Percentiles rank a stretch among this genome's conserved stretches.
These are phyloP conservation scores for Penicillium sp. DNA, from an alignment of 2,329 filamentous ascomycete genomes.

Conservation along the genomic window DNA sequence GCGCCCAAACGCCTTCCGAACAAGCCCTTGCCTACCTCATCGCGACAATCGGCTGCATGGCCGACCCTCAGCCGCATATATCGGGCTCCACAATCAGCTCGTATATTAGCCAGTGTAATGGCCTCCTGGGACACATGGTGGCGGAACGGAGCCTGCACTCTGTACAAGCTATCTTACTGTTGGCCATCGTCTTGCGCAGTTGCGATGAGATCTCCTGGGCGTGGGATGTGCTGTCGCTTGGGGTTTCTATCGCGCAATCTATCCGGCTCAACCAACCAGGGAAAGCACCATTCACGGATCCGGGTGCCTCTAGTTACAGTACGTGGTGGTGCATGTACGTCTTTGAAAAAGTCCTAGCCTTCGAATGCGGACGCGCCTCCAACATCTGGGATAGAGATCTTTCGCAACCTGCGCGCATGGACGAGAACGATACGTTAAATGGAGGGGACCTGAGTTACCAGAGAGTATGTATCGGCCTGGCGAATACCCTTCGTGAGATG, in stretches of 20 bases:
- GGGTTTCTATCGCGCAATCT: conserved; percentile 6
- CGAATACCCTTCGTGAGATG: conserved; percentile 8
- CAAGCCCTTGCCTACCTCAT: conserved; percentile 4
- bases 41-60: neutral
- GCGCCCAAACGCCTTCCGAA: neutral
- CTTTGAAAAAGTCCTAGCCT: conserved; percentile 12
- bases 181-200: conserved; percentile 3
- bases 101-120: conserved; percentile 3
- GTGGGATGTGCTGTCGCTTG: conserved; percentile 9
- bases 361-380: conserved; percentile 9
- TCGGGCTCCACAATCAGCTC: neutral
- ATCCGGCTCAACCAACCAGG: conserved; percentile 1
- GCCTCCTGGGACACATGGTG: conserved; percentile 1
- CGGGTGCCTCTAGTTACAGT: neutral
- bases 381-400: conserved; percentile 4
- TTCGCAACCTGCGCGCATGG: neutral
- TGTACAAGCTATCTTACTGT: neutral
- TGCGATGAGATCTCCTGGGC: conserved; percentile 9
- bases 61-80: neutral
- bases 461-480: conserved; percentile 2
- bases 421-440: no score
- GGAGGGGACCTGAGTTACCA: neutral
- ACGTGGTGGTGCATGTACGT: conserved; percentile 17
- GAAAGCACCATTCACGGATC: no score
- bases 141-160: conserved; percentile 3